Evolutionary conservation across 2,329 filamentous ascomycete species (phyloP).

Genomic region (Sporothrix curviconia): DNA sequence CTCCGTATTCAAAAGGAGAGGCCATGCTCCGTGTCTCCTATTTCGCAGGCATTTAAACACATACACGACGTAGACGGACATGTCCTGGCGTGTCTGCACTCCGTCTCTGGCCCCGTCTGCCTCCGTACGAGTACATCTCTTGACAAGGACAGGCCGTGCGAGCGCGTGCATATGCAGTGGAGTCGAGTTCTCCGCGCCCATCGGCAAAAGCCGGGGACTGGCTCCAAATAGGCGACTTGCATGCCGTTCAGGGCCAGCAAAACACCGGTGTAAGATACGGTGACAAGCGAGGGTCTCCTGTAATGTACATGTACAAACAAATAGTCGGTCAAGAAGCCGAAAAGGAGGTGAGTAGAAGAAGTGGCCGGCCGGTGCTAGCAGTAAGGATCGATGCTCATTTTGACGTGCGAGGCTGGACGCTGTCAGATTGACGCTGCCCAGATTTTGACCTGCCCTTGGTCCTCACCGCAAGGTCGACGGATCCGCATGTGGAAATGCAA

Average conservation of each 20-base stretch:
- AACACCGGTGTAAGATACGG: not conserved
- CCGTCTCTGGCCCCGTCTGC: not conserved
- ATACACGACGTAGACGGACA: too few relatives aligned
- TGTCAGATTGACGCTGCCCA: too few relatives aligned
- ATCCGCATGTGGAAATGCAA: not conserved
- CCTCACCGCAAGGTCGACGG: slow-evolving; percentile 1
- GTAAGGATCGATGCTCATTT: not conserved
- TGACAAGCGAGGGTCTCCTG: not conserved
- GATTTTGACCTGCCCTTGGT: not conserved
- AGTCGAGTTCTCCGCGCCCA: too few relatives aligned
- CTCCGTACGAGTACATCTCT: too few relatives aligned
- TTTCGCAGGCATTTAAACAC: too few relatives aligned
- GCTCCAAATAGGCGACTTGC: not conserved
- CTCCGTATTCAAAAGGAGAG: not conserved
- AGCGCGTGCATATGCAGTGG: too few relatives aligned
- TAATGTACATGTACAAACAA: too few relatives aligned
- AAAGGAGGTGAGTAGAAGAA: not conserved
- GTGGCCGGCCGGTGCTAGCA: too few relatives aligned
- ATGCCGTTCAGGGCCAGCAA: too few relatives aligned
- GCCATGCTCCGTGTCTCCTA: too few relatives aligned
- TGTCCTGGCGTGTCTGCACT: too few relatives aligned
- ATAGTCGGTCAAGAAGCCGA: slow-evolving; percentile 1
- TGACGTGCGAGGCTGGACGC: not conserved
- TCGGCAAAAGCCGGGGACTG: slow-evolving; percentile 3
- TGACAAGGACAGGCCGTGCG: too few relatives aligned